Evolutionary conservation across 129 eudicot genomes (phyloP).

Genomic region (Chrysanthemum makinoi): DNA sequence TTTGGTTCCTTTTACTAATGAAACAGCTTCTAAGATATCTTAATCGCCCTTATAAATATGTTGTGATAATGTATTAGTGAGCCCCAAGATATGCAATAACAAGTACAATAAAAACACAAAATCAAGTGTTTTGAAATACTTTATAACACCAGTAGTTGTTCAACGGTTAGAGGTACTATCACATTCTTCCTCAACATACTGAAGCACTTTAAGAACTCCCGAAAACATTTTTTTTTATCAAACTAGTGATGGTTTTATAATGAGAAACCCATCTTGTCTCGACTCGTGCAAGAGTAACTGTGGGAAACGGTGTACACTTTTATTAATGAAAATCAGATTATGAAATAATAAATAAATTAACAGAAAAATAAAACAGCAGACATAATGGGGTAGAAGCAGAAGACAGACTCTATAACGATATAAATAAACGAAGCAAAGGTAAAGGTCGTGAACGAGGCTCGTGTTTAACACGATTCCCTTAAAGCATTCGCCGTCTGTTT

Average conservation of each 20-base stretch:
- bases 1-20: not conserved
- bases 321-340: too few species aligned
- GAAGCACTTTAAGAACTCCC: not conserved
- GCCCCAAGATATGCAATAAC: not conserved
- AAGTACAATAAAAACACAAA: not conserved
- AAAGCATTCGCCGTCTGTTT: too few species aligned
- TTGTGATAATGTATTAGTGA: not conserved
- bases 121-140: constrained; percentile 1
- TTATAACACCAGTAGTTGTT: not conserved
- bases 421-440: too few species aligned
- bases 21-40: not conserved
- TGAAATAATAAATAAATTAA: too few species aligned
- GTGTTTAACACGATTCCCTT: too few species aligned
- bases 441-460: too few species aligned
- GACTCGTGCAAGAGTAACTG: not conserved
- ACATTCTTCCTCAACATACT: not conserved
- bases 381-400: too few species aligned
- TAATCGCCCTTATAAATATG: not conserved
- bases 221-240: not conserved
- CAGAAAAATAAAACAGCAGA: too few species aligned
- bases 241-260: not conserved
- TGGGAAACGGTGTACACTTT: too few species aligned
- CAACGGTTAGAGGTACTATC: not conserved
- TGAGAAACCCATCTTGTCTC: not conserved
- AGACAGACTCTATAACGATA: too few species aligned